These are phyloP conservation scores for Cryphonectria nitschkei DNA, from an alignment of 2,329 filamentous ascomycete genomes.

Conservation along the genomic window DNA sequence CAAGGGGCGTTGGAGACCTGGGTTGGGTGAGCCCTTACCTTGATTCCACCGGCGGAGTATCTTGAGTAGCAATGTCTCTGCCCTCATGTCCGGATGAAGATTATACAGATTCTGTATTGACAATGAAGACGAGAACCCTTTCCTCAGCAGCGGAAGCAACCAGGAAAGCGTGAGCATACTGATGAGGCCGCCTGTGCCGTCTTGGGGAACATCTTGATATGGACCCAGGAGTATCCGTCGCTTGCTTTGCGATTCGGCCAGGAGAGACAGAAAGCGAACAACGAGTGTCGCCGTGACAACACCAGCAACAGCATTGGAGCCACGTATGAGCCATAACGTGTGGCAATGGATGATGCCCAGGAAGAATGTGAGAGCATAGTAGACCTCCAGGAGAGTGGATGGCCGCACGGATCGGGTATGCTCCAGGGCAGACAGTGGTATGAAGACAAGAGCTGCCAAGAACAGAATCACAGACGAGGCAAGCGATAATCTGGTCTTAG, in stretches of 20 bases:
- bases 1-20: neutral
- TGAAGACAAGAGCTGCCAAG: neutral
- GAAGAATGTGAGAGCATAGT: neutral
- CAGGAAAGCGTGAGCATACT: neutral
- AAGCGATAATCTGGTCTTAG: neutral
- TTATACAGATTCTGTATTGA: neutral
- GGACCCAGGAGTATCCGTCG: neutral
- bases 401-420: neutral
- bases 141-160: neutral
- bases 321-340: neutral
- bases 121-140: neutral
- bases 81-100: neutral
- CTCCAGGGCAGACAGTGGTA: neutral
- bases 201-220: neutral
- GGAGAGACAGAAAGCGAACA: neutral
- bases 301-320: neutral
- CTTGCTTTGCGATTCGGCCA: neutral
- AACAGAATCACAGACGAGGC: neutral
- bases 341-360: neutral
- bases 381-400: neutral
- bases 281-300: neutral
- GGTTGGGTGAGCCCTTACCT: neutral
- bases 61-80: neutral
- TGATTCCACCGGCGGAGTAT: neutral
- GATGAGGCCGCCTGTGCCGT: neutral